A percentile compares a stretch with the other conserved stretches of the same genome.
Conservation (phyloP, 179 eudicot genomes). For the Beta corolliflora region DNA sequence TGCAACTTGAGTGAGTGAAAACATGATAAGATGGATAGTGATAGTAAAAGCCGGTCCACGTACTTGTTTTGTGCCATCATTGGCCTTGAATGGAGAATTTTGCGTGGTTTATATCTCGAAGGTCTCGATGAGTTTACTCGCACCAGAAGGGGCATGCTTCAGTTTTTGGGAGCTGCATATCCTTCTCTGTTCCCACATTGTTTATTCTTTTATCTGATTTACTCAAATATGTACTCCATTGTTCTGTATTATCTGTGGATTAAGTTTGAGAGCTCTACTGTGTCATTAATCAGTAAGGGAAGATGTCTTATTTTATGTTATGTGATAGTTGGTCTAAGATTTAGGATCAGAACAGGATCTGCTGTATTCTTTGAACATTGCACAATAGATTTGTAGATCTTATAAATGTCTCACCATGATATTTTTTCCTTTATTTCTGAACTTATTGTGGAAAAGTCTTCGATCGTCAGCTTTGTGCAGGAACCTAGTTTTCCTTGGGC, state of each 20-base stretch:
- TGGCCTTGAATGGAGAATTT: not conserved
- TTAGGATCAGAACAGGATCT: conserved; percentile 20
- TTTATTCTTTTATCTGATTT: conserved; percentile 50
- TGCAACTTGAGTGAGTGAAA: conserved; percentile 65
- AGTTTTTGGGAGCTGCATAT: conserved; percentile 36
- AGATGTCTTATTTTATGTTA: not conserved
- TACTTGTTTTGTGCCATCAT: conserved; percentile 8
- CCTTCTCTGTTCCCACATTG: conserved; percentile 35
- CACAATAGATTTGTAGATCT: conserved; percentile 28
- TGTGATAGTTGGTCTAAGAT: conserved; percentile 7
- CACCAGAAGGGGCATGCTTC: conserved; percentile 29
- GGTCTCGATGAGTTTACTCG: conserved; percentile 19
- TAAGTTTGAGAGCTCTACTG: conserved; percentile 14
- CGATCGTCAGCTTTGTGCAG: not conserved
- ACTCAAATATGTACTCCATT: conserved; percentile 23
- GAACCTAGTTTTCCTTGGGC: not conserved
- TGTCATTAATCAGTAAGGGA: conserved; percentile 15
- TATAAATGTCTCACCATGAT: conserved; percentile 2
- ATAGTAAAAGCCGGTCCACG: conserved; percentile 1
- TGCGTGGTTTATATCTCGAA: conserved; percentile 1
- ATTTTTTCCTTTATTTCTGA: not conserved
- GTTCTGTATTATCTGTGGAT: conserved; percentile 10
- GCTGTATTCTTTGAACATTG: conserved; percentile 32
- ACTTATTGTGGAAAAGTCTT: conserved; percentile 1
- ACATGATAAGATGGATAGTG: not conserved